Base-by-base conservation (phyloP, 306 rosid species). In the Cotoneaster glaucophyllus region DNA sequence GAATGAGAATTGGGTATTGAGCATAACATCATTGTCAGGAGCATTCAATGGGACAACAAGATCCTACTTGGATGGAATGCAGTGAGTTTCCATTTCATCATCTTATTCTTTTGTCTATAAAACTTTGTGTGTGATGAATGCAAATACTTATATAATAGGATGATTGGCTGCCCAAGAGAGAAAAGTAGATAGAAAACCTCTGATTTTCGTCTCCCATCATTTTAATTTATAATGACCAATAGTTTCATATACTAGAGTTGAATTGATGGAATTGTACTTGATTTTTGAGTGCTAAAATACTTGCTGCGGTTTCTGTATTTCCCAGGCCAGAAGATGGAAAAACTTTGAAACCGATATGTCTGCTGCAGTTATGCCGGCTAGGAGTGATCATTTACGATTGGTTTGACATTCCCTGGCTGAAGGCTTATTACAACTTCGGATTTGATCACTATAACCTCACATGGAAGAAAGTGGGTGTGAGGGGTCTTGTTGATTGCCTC, bases 41-140 rank as follows among this genome's bases (percentile, higher is more conserved):
- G 98, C 97, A 21, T 96, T 96, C 84, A 96, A 96, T 85, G 99
- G 99, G 76, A 96, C 98, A 21, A 96, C 99, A 24, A 92, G 99
- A 82, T 70, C 98, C 78, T 96, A 96, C 86, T 63, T 87, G 21
- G 99, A 96, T 80, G 99, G 99, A 81, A 88, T 96, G 88, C 97
- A 85, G 99, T 95, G 85, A 92, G 99, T 89, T 81, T 73, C 66
- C 24, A 39, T 68, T 59, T 68, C 48, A 31, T 59, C 28, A 9
- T 67, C 71, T 72, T 64, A 11, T 19, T 69, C 34, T n/a, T 50
- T 13, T 67, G n/a, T 74, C 24, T 15, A 3, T 56, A 21, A 56
- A n/a, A 56, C 28, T 56, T 5, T 9, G 26, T 50, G 26, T 50
- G 54, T 57, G 67, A 34, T 15, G 37, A 10, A 56, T 34, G 53